Conservation (phyloP, 169 alveolate species). For the Cryptosporidium viatorum region DNA sequence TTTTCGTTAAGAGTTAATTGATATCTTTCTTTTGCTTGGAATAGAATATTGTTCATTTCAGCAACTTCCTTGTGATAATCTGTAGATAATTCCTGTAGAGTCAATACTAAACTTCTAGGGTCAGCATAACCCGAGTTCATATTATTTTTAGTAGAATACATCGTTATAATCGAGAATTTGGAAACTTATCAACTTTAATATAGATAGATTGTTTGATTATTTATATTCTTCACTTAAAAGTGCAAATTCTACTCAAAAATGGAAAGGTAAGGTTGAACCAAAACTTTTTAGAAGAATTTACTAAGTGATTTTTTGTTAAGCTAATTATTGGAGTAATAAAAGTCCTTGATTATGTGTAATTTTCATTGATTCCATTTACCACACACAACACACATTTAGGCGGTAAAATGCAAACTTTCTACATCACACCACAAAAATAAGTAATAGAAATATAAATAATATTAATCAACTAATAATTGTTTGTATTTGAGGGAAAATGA, state of each 20-base stretch:
- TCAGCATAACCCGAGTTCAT: slow-evolving; percentile 5
- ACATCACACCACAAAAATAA: slow-evolving; percentile 2
- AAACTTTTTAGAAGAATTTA: background rate
- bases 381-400: slow-evolving; percentile 49
- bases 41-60: slow-evolving; percentile 47
- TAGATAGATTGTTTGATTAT: background rate
- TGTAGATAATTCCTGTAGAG: slow-evolving; percentile 39
- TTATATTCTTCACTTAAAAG: background rate
- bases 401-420: slow-evolving; percentile 19
- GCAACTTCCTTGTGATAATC: slow-evolving; percentile 65
- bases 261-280: background rate
- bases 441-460: background rate
- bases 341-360: background rate
- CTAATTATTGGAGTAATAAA: background rate
- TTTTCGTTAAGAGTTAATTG: slow-evolving; percentile 32
- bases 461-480: background rate
- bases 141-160: background rate
- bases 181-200: background rate
- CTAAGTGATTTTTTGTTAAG: background rate
- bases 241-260: background rate
- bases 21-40: slow-evolving; percentile 56
- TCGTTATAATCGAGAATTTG: background rate
- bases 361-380: slow-evolving; percentile 13
- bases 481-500: background rate
- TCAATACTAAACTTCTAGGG: slow-evolving; percentile 45